Percentiles rank a stretch among this genome's conserved stretches.
Evolutionary conservation across 2,329 filamentous ascomycete species (phyloP).

Genomic region (Pseudocercospora fuligena): DNA sequence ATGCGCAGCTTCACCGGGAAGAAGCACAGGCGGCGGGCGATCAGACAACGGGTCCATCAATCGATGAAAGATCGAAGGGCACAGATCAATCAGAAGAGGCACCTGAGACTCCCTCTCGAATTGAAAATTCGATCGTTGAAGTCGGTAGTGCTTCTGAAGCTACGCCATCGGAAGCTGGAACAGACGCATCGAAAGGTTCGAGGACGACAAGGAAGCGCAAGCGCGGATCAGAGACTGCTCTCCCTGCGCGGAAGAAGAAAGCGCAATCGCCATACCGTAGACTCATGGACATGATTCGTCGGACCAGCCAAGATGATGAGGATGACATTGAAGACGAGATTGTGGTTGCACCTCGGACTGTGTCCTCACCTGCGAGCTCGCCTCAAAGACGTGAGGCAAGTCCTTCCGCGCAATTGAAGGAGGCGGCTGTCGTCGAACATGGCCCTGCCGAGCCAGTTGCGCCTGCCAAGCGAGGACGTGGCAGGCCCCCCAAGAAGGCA

Average conservation of each 20-base stretch:
- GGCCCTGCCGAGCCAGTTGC: constrained; percentile 13
- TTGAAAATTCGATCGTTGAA: constrained; percentile 7
- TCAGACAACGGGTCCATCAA: neutral
- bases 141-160: neutral
- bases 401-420: constrained; percentile 1
- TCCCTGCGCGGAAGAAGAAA: constrained; percentile 36
- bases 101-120: constrained; percentile 16
- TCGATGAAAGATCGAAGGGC: neutral
- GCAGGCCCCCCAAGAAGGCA: constrained; percentile 34
- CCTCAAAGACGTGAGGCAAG: constrained; percentile 24
- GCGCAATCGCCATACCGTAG: constrained; percentile 30
- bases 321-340: constrained; percentile 48
- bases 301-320: constrained; percentile 33
- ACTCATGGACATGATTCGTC: constrained; percentile 31
- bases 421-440: constrained; percentile 6
- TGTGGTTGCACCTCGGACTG: constrained; percentile 38
- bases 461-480: constrained; percentile 34
- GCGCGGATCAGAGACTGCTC: constrained; percentile 21
- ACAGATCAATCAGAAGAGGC: constrained; percentile 11
- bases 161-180: constrained; percentile 8
- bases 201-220: constrained; percentile 36
- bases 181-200: constrained; percentile 1
- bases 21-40: constrained; percentile 29
- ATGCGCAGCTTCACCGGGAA: constrained; percentile 34
- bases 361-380: constrained; percentile 12